Evolutionary conservation across 768 basidiomycete genomes (phyloP).

Genomic region (Boletus reticulatus): DNA sequence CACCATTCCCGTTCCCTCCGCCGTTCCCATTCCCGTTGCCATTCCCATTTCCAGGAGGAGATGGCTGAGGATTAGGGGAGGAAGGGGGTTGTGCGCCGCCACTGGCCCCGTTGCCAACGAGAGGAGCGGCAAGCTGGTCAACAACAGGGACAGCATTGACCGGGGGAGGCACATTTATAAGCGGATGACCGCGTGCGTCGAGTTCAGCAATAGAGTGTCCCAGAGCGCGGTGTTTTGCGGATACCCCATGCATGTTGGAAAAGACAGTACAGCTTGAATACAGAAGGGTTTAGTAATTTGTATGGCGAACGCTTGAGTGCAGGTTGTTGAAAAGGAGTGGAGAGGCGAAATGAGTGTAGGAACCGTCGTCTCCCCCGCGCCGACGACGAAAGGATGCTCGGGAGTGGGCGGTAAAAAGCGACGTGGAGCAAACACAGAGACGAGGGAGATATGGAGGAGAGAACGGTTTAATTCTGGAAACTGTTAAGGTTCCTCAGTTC

Average conservation of each 20-base stretch:
- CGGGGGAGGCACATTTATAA: conserved; percentile 35
- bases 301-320: not conserved
- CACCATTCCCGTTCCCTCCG: not conserved
- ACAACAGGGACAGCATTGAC: conserved; percentile 37
- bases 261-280: conserved; percentile 7
- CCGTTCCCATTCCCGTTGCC: not conserved
- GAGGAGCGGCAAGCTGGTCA: conserved; percentile 33
- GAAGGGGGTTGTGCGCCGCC: conserved; percentile 1
- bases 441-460: conserved; percentile 10
- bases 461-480: conserved; percentile 4
- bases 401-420: conserved; percentile 1
- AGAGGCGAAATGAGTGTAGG: conserved; percentile 22
- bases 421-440: not conserved
- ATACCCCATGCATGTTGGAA: conserved; percentile 12
- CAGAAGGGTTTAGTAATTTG: not conserved
- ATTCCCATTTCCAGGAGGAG: not conserved
- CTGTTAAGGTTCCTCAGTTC: conserved; percentile 6
- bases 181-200: conserved; percentile 38
- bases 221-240: conserved; percentile 11
- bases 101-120: conserved; percentile 26
- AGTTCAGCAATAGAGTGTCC: conserved; percentile 16
- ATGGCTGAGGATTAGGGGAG: conserved; percentile 1
- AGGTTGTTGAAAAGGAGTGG: conserved; percentile 16
- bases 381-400: conserved; percentile 4
- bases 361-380: conserved; percentile 11